Conservation (phyloP, 352 stramenopile genomes). For the Phytophthora pini region DNA sequence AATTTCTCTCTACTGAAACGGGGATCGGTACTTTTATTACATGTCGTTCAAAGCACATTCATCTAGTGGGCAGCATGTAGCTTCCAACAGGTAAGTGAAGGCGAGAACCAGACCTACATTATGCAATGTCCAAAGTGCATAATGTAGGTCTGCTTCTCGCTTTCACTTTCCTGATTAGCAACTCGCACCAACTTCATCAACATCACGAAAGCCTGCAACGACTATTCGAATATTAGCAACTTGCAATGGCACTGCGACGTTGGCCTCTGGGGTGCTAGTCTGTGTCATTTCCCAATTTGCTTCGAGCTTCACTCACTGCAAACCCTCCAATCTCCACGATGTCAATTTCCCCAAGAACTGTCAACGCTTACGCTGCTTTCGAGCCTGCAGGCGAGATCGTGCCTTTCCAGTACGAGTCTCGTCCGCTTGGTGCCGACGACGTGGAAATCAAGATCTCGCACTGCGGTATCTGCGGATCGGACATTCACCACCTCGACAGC, state of each 20-base stretch:
- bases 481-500: slow-evolving; percentile 53
- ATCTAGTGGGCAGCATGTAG: too few species aligned
- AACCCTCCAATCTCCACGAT: too few species aligned
- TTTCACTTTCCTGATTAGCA: neutral
- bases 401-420: slow-evolving; percentile 43
- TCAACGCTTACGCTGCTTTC: slow-evolving; percentile 34
- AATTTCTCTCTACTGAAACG: too few species aligned
- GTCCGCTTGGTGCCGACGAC: slow-evolving; percentile 43
- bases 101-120: too few species aligned
- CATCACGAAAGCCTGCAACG: neutral
- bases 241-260: too few species aligned
- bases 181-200: slow-evolving; percentile 2
- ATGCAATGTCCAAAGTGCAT: too few species aligned
- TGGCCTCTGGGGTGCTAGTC: neutral
- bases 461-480: slow-evolving; percentile 33
- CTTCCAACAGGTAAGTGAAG: too few species aligned
- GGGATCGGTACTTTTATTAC: too few species aligned
- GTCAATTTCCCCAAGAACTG: slow-evolving; percentile 9
- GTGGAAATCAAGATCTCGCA: slow-evolving; percentile 62
- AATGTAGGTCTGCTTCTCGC: too few species aligned
- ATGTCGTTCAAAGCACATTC: too few species aligned
- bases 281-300: slow-evolving; percentile 6
- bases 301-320: neutral
- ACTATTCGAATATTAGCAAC: neutral
- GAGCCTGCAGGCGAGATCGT: slow-evolving; percentile 24